These are phyloP conservation scores for Xylaria telfairii DNA, from an alignment of 495 filamentous ascomycete genomes.

Conservation along the genomic window DNA sequence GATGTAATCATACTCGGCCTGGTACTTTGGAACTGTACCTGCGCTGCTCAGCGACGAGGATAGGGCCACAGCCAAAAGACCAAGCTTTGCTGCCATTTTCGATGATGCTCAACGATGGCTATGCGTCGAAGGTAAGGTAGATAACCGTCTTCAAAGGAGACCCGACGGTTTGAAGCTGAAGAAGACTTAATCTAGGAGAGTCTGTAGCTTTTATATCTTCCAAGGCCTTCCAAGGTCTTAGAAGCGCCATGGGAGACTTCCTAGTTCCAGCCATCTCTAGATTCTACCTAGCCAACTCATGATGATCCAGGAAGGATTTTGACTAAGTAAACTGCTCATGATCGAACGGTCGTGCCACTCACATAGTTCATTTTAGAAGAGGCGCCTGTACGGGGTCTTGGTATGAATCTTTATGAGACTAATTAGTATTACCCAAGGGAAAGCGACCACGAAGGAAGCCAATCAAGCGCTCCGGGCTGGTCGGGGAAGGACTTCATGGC, in stretches of 20 bases:
- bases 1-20: constrained; percentile 1
- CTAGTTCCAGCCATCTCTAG: not conserved
- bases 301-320: not conserved
- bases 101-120: not conserved
- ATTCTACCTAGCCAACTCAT: not conserved
- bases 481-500: not conserved
- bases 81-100: constrained; percentile 6
- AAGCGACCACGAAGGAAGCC: not conserved
- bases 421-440: not conserved
- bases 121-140: not conserved
- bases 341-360: not conserved
- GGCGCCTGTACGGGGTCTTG: not conserved
- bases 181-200: not conserved
- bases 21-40: not conserved
- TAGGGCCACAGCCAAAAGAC: not conserved
- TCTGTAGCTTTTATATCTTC: not conserved
- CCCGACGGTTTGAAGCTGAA: not conserved
- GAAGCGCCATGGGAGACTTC: not conserved
- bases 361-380: not conserved
- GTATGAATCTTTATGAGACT: not conserved
- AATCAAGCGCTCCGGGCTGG: not conserved
- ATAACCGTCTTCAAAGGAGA: not conserved
- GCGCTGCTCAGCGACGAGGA: not conserved
- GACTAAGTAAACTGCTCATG: not conserved
- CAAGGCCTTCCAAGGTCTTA: not conserved